These are phyloP conservation scores for Curvularia spicifera DNA, from an alignment of 2,329 filamentous ascomycete species.

Conservation along the genomic window DNA sequence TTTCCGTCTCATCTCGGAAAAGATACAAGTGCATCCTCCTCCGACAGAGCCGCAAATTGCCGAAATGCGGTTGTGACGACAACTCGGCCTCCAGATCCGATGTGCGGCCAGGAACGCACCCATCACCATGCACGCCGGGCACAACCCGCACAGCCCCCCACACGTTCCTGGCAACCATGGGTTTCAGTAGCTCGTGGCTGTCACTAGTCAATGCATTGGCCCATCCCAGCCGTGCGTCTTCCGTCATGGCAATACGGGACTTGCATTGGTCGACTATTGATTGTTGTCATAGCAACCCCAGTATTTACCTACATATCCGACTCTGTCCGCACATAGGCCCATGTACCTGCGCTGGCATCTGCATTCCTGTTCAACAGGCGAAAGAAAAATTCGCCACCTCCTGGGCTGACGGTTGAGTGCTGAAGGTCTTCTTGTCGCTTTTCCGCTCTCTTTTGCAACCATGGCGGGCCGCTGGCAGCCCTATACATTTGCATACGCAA, in stretches of 20 bases:
- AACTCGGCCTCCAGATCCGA: slow-evolving; percentile 1
- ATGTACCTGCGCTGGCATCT: slow-evolving; percentile 33
- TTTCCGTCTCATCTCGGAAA: background rate
- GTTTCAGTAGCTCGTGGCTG: slow-evolving; percentile 15
- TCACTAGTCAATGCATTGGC: slow-evolving; percentile 16
- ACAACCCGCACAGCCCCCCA: slow-evolving; percentile 18
- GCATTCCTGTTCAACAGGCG: slow-evolving; percentile 44
- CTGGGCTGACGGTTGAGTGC: slow-evolving; percentile 35
- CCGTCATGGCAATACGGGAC: slow-evolving; percentile 26
- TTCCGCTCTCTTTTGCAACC: slow-evolving; percentile 32
- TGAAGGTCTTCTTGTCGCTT: slow-evolving; percentile 31
- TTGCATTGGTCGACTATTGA: slow-evolving; percentile 24
- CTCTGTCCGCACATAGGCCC: slow-evolving; percentile 34
- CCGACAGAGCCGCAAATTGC: background rate
- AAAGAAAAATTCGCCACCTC: slow-evolving; percentile 30
- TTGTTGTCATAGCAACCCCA: slow-evolving; percentile 42
- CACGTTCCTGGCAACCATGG: slow-evolving; percentile 13
- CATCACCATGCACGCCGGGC: slow-evolving; percentile 7
- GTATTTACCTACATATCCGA: slow-evolving; percentile 37
- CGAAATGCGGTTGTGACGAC: background rate
- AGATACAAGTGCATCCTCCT: background rate
- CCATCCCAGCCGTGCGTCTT: slow-evolving; percentile 20
- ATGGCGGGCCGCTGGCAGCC: slow-evolving; percentile 63
- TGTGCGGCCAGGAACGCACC: slow-evolving; percentile 2
- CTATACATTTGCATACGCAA: slow-evolving; percentile 77